Percentiles rank a stretch among this genome's conserved stretches.
These are phyloP conservation scores for Pseudofabraea citricarpa DNA, from an alignment of 2,329 filamentous ascomycete species.

Conservation along the genomic window DNA sequence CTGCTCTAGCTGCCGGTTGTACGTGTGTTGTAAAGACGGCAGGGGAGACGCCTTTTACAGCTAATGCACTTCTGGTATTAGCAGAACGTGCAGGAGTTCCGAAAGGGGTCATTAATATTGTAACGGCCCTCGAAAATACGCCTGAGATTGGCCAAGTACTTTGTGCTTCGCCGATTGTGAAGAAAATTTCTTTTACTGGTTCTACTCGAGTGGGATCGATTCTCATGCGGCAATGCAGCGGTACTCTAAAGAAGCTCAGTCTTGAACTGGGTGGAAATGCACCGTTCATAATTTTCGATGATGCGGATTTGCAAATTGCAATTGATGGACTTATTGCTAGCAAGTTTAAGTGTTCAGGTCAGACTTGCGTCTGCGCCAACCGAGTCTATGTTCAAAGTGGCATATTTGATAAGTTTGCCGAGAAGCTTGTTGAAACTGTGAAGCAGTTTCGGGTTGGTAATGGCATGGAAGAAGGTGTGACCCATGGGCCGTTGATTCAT, in stretches of 20 bases:
- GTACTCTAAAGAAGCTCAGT: constrained; percentile 34
- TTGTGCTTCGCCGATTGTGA: constrained; percentile 27
- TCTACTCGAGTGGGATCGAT: constrained; percentile 32
- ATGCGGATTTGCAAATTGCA: constrained; percentile 79
- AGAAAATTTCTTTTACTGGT: constrained; percentile 29
- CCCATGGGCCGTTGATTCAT: constrained; percentile 13
- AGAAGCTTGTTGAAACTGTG: constrained; percentile 30
- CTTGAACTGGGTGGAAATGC: constrained; percentile 37
- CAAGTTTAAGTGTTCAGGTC: constrained; percentile 89
- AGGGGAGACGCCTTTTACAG: constrained; percentile 70
- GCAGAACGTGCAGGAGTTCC: constrained; percentile 73
- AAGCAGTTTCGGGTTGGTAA: constrained; percentile 20
- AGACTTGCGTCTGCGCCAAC: constrained; percentile 47
- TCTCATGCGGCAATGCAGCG: constrained; percentile 31
- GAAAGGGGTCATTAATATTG: constrained; percentile 65
- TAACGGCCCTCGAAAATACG: constrained; percentile 35
- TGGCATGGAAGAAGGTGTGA: constrained; percentile 10
- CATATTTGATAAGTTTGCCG: constrained; percentile 39
- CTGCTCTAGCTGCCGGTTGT: constrained; percentile 79
- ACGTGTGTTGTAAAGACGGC: constrained; percentile 85
- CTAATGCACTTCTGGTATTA: constrained; percentile 71
- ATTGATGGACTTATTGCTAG: constrained; percentile 75
- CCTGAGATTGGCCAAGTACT: constrained; percentile 40
- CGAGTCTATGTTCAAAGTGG: constrained; percentile 39
- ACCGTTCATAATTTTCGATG: constrained; percentile 68